Base-by-base conservation (phyloP, 2,329 filamentous ascomycete species). In the Aspergillus sp. region DNA sequence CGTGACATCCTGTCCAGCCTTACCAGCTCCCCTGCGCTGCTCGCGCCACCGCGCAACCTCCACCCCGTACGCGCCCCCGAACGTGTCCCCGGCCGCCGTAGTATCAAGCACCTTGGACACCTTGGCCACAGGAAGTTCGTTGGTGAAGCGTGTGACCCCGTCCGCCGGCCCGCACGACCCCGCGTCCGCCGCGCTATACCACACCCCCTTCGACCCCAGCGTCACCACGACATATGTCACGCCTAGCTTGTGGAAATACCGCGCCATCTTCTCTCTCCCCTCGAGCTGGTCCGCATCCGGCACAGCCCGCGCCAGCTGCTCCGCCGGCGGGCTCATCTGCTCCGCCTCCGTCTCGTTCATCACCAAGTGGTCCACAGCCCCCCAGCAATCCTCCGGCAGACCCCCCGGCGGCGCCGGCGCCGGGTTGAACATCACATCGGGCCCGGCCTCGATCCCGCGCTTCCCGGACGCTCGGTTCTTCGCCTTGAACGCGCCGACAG, bases 61-160 rank as follows among this genome's bases (percentile, higher is more conserved):
- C 15, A 91, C 74, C 2, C 85, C 82, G 56, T 94, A 93, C 14
- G 77, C 82, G 2, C 91, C 89, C 4, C 93, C 84, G 62, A 95
- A 95, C 0, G 89, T 95, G 57, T 96, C 89, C 0, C 89, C 89
- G 4, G 91, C 91, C 2, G 82, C 89, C 5, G 89, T 96, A 1
- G 89, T 96, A 57, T 96, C 89, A 4, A 95, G 76, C 2, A 96
- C 89, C 35, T 72, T 62, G 3, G 56, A 63, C 12, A 85, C 80
- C 58, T 82, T 80, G 40, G 74, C 69, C 0, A 83, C 85, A 4
- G 67, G 63, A 2, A 86, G 59, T 36, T 57, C 47, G 29, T 54
- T 53, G 14, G 50, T 52, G 25, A 52, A 57, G n/a, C 55, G 47
- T 7, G 37, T 39, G 8, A 42, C 38, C 8, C 43, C 36, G 24